phyloP scores from a whole-genome alignment of 306 rosid species.

The Quillaja saponaria region DNA sequence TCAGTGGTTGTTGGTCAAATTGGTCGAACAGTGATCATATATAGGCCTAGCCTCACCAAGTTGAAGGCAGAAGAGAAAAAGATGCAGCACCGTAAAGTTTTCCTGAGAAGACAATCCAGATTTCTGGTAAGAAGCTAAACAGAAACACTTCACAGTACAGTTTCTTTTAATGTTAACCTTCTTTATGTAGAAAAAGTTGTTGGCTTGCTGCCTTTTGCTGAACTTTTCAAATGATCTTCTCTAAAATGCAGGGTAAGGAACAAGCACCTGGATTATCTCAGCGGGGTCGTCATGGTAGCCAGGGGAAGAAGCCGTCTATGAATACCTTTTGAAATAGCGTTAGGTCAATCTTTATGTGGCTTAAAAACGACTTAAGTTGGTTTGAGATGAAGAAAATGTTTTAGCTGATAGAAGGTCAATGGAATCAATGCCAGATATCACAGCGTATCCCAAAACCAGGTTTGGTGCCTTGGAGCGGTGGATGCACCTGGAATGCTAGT shows the following conservation, averaged over 20 bases:
- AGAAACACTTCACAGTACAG: not conserved
- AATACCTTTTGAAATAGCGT: not conserved
- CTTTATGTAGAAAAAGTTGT: not conserved
- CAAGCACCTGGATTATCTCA: constrained; percentile 35
- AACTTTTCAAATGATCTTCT: constrained; percentile 11
- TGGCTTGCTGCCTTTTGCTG: not conserved
- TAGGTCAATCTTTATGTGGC: constrained; percentile 12
- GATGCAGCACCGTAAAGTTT: constrained; percentile 44
- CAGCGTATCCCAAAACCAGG: not conserved
- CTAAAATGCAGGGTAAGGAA: constrained; percentile 48
- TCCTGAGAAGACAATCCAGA: constrained; percentile 41
- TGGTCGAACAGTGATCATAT: constrained; percentile 78
- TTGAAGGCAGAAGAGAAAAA: constrained; percentile 86
- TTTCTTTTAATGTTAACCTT: not conserved
- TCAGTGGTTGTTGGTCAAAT: constrained; percentile 72
- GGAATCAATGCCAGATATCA: not conserved
- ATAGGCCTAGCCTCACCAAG: constrained; percentile 80
- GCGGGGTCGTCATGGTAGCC: constrained; percentile 57
- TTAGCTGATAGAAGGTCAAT: not conserved
- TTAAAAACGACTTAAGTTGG: constrained; percentile 5
- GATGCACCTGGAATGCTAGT: too few species aligned
- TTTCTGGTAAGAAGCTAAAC: constrained; percentile 31
- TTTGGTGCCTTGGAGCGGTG: not conserved
- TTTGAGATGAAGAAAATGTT: not conserved
- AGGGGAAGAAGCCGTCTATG: constrained; percentile 51